Percentiles rank a stretch among this genome's conserved stretches.
phyloP scores from a whole-genome alignment of 768 basidiomycete species.

The Pholiota molesta region DNA sequence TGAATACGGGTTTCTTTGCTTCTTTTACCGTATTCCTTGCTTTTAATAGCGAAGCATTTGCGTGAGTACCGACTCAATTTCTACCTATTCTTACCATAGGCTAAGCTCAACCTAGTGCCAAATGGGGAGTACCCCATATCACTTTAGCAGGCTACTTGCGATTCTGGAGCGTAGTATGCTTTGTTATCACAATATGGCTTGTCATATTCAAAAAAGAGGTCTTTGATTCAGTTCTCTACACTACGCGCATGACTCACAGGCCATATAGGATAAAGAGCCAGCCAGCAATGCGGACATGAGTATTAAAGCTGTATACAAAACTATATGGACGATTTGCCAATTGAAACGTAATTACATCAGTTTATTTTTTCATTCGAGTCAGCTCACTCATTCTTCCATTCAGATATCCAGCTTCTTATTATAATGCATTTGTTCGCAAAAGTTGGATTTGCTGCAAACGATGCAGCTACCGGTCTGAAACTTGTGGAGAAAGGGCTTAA shows the following conservation, averaged over 20 bases:
- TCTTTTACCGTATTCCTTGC: conserved; percentile 98
- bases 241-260: not conserved
- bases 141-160: conserved; percentile 79
- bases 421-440: conserved; percentile 89
- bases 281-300: conserved; percentile 85
- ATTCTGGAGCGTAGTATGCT: conserved; percentile 85
- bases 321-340: conserved; percentile 93
- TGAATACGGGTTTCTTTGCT: conserved; percentile 94
- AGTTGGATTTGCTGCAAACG: conserved; percentile 93
- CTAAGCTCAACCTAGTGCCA: conserved; percentile 44
- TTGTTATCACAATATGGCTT: conserved; percentile 86
- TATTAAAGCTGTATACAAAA: conserved; percentile 86
- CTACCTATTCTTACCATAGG: not conserved
- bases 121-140: conserved; percentile 76
- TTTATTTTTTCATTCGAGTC: not conserved
- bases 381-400: conserved; percentile 5
- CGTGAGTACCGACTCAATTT: conserved; percentile 47
- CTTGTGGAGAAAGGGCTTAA: conserved; percentile 96
- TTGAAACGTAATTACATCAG: conserved; percentile 70
- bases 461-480: conserved; percentile 88
- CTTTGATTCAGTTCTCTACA: not conserved
- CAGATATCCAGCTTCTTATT: conserved; percentile 91
- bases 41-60: conserved; percentile 92
- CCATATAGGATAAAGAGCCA: conserved; percentile 70
- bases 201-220: conserved; percentile 90